Conservation (phyloP, 139 green algal species). For the Micractinium conductrix region DNA sequence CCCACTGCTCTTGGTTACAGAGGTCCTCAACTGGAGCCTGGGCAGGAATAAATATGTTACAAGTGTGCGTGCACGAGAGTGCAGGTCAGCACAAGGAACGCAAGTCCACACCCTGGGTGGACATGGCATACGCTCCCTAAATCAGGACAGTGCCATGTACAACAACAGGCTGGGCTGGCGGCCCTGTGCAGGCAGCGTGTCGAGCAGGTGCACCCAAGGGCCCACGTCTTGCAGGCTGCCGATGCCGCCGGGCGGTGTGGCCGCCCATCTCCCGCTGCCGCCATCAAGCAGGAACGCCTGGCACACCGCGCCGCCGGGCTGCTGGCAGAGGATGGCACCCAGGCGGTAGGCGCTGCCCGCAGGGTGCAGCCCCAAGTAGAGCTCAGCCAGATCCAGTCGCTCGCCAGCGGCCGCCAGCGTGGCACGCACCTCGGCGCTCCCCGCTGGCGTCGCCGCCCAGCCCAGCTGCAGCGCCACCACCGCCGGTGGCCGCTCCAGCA, state of each 20-base stretch:
- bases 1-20: too few relatives aligned
- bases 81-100: too few relatives aligned
- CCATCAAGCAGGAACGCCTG: slow-evolving; percentile 6
- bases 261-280: background rate
- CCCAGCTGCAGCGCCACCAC: slow-evolving; percentile 73
- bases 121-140: background rate
- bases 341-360: background rate
- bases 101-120: too few relatives aligned
- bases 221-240: background rate
- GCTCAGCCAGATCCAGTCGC: slow-evolving; percentile 2
- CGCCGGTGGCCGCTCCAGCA: slow-evolving; percentile 33
- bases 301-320: background rate
- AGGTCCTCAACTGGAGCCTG: too few relatives aligned
- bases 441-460: slow-evolving; percentile 59
- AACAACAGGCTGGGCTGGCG: slow-evolving; percentile 1
- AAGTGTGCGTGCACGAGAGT: too few relatives aligned
- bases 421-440: slow-evolving; percentile 41
- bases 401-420: slow-evolving; percentile 30
- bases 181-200: background rate
- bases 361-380: background rate
- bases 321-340: slow-evolving; percentile 4
- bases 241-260: background rate
- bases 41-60: too few relatives aligned
- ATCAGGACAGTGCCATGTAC: background rate
- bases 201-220: background rate